Evolutionary conservation across 805 yeast genomes (phyloP).

Genomic region (Scheffersomyces lignosus): DNA sequence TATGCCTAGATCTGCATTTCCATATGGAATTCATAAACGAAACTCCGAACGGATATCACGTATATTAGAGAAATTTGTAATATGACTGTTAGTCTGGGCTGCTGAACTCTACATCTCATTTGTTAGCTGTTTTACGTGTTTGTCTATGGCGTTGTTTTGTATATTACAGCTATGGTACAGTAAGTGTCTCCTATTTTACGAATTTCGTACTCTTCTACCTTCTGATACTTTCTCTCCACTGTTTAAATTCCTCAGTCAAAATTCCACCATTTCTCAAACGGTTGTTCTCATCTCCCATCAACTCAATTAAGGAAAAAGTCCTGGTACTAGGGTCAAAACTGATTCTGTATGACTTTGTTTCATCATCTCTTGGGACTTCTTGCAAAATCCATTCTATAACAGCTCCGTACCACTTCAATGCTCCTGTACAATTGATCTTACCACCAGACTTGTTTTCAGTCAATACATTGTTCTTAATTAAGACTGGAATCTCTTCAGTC

Average conservation of each 20-base stretch:
- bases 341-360: constrained; percentile 51
- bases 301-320: constrained; percentile 51
- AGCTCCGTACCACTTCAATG: constrained; percentile 85
- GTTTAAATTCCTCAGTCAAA: constrained; percentile 30
- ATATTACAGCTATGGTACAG: too few relatives aligned
- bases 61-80: too few relatives aligned
- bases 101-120: too few relatives aligned
- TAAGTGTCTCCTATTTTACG: too few relatives aligned
- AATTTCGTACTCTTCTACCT: too few relatives aligned
- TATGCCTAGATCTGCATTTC: too few relatives aligned
- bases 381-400: constrained; percentile 73
- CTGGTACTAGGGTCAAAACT: constrained; percentile 57
- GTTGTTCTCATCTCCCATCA: constrained; percentile 32
- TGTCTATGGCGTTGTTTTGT: too few relatives aligned
- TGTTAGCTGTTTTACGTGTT: too few relatives aligned
- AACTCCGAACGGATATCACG: too few relatives aligned
- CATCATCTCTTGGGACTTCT: constrained; percentile 48
- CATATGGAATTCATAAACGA: too few relatives aligned
- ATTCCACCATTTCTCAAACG: constrained; percentile 18
- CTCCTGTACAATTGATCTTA: constrained; percentile 70
- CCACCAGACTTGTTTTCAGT: constrained; percentile 15
- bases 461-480: constrained; percentile 54
- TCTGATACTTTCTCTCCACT: constrained; percentile 25
- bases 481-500: constrained; percentile 75
- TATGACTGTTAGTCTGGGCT: too few relatives aligned